phyloP scores from a whole-genome alignment of 176 grass and related monocot species.

The Zizania latifolia region DNA sequence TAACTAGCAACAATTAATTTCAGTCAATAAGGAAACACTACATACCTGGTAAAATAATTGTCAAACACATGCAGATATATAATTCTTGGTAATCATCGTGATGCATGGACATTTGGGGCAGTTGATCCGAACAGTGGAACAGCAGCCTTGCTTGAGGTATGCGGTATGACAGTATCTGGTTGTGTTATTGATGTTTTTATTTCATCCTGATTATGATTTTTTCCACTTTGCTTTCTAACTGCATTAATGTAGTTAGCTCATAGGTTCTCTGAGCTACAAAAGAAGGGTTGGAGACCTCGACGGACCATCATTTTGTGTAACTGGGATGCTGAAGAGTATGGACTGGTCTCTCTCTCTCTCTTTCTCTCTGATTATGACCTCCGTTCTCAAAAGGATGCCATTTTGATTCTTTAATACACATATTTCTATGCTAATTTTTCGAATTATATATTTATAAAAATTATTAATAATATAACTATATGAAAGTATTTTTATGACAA shows the following conservation, averaged over 20 bases:
- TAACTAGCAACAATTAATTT: not conserved
- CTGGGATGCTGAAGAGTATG: constrained; percentile 89
- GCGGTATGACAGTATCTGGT: not conserved
- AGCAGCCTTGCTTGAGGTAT: constrained; percentile 90
- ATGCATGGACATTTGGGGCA: constrained; percentile 93
- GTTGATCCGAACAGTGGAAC: constrained; percentile 90
- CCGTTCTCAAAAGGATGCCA: too few relatives aligned
- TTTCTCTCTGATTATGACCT: not conserved
- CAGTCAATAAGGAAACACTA: not conserved
- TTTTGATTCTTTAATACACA: too few relatives aligned
- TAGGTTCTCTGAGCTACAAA: constrained; percentile 65
- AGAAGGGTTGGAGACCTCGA: constrained; percentile 77
- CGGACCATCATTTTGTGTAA: constrained; percentile 89
- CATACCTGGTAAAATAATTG: not conserved
- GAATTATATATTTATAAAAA: too few relatives aligned
- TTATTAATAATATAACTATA: too few relatives aligned
- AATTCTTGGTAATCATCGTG: constrained; percentile 88
- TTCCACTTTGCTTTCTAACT: not conserved
- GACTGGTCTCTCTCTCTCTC: constrained; percentile 48
- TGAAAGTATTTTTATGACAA: too few relatives aligned
- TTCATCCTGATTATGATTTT: not conserved
- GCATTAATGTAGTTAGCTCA: constrained; percentile 67
- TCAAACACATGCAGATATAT: constrained; percentile 52
- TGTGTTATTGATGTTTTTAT: not conserved
- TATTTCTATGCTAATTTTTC: too few relatives aligned